Evolutionary conservation across 129 eudicot genomes (phyloP).

Genomic region (Artemisia annua): DNA sequence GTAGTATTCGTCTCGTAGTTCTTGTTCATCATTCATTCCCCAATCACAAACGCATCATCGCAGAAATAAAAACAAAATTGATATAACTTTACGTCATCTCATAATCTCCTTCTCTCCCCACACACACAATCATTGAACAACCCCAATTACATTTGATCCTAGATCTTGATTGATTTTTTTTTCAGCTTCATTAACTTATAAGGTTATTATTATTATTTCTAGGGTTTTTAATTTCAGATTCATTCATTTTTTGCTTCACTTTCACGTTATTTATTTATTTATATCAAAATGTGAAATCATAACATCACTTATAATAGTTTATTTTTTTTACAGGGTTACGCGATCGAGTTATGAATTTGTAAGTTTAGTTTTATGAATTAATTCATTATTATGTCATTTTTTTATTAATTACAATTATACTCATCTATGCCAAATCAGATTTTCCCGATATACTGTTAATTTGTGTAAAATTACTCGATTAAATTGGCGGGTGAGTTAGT

Average conservation of each 20-base stretch:
- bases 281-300: background rate
- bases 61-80: background rate
- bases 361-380: constrained; percentile 10
- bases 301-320: no score
- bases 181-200: constrained; percentile 18
- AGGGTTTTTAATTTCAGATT: constrained; percentile 33
- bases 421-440: no score
- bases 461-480: no score
- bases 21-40: constrained; percentile 19
- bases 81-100: constrained; percentile 18
- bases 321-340: constrained; percentile 13
- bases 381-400: no score
- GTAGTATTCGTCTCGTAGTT: background rate
- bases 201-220: constrained; percentile 20
- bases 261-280: constrained; percentile 20
- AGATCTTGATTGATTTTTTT: background rate
- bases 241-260: constrained; percentile 23
- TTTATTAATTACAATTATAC: no score
- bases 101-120: constrained; percentile 17
- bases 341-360: constrained; percentile 27
- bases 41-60: constrained; percentile 28
- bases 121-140: background rate
- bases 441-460: no score
- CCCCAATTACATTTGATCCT: constrained; percentile 8
- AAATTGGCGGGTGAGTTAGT: no score